A percentile compares a stretch with the other conserved stretches of the same genome.
phyloP scores from a whole-genome alignment of 2,329 filamentous ascomycete species.

The Sphaceloma murrayae region DNA sequence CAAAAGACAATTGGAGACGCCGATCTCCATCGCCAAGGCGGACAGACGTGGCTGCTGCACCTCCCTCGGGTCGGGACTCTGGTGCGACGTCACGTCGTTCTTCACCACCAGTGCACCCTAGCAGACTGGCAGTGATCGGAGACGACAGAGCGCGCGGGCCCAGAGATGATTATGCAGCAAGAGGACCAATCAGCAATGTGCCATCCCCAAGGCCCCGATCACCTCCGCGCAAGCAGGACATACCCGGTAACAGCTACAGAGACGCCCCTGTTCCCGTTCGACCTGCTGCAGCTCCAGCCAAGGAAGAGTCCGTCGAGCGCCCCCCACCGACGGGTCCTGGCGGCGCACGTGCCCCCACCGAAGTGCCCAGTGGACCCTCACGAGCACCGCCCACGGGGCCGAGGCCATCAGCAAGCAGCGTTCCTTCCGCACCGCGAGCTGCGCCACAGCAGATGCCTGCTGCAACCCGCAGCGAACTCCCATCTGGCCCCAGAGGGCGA shows the following conservation, averaged over 20 bases:
- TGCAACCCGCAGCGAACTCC: conserved; percentile 20
- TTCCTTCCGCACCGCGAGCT: conserved; percentile 17
- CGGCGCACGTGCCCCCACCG: conserved; percentile 21
- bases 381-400: conserved; percentile 28
- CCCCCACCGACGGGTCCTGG: conserved; percentile 26
- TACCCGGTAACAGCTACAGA: conserved; percentile 21
- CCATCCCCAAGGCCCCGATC: conserved; percentile 24
- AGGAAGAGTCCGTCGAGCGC: conserved; percentile 20
- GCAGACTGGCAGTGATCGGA: conserved; percentile 36
- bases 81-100: conserved; percentile 50
- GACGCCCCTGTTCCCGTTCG: neutral
- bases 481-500: conserved; percentile 24
- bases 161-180: conserved; percentile 17
- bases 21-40: conserved; percentile 45
- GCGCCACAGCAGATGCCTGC: conserved; percentile 22
- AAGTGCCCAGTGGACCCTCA: conserved; percentile 25
- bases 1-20: conserved; percentile 43
- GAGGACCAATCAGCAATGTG: conserved; percentile 24
- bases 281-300: conserved; percentile 18
- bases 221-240: conserved; percentile 31
- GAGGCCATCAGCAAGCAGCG: conserved; percentile 18
- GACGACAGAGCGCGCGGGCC: conserved; percentile 26
- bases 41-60: conserved; percentile 33
- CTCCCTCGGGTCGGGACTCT: conserved; percentile 46
- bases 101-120: conserved; percentile 50